Base-by-base conservation (phyloP, 352 stramenopile genomes). In the Globisporangium parvum region DNA sequence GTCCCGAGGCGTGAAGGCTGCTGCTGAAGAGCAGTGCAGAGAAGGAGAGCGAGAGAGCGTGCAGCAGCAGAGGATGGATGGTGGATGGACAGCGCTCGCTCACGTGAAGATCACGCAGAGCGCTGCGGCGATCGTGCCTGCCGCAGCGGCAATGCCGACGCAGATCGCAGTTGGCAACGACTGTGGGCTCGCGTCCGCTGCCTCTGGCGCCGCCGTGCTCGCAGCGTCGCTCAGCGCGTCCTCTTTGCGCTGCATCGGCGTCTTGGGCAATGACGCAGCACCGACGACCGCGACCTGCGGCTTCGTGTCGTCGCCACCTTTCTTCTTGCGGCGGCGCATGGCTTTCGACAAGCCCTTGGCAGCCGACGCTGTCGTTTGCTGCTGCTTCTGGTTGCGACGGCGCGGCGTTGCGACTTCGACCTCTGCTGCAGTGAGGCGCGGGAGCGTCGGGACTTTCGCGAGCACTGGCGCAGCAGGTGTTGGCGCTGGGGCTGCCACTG, bases 81-180 rank as follows among this genome's bases (percentile, higher is more conserved):
- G 24, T n/a, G n/a, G n/a, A n/a, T n/a, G n/a, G n/a, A n/a, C n/a
- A 31, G 11, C 2, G 14, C 6, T 37, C 4, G 24, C 46, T 72
- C 44, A 84, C 24, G 63, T 82, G 64, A 83, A 85, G 56, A 83
- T 81, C 21, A 83, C 73, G 52, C 77, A 86, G 9, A 88, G 69
- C 47, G 76, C 67, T 15, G 73, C 77, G 15, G 75, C 77, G 62
- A 84, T 62, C 17, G 75, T 82, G n/a, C 70, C 71, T 31, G 73
- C 75, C 4, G 75, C 73, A 20, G 74, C 77, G 2, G 77, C 77
- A 59, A 88, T 79, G 20, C 70, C 71, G 45, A 87, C 63, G 28
- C 69, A 75, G 53, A 83, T 57, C 8, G 69, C 66, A 6, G 70
- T 63, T 6, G 75, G 66, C 47, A 77, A 62, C 9, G 69, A 67